Evolutionary conservation across 192 early-diverging fungal species (phyloP), one percentile per base, ranked within the genome.

Genomic region (Phlyctochytrium bullatum): DNA sequence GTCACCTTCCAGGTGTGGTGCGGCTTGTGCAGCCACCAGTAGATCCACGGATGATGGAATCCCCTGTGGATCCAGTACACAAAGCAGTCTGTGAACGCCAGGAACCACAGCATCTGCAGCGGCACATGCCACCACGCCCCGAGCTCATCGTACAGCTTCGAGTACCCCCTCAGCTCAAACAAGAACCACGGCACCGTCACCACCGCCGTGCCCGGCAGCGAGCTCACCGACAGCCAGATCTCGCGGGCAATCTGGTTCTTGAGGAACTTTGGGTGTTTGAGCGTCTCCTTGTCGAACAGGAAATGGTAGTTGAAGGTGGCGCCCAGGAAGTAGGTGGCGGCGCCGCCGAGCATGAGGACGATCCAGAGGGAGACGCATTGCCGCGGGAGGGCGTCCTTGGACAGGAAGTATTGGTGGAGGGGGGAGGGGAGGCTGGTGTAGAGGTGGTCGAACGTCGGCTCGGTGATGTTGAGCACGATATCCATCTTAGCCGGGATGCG

Each of bases 31-130:
- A 96, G 78, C 75, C 86, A 83, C 70, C 90, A 89, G 72, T 99
- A 99, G 47, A 99, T 69, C 35, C 78, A 59, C 51, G 94, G 97
- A 67, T 95, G 92, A 73, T 99, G 95, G 71, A 92, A 83, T 63
- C 82, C 84, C 23, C 97, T 91, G 76, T 99, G 97, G 59, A 95
- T 88, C 94, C 94, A 99, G 78, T 99, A 99, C 63, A 99, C 93
- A 60, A 89, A 82, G 73, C 87, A 92, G 67, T 99, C 97, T 17
- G 95, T 97, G 62, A 97, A 96, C 73, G 93, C 64, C 62, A 99
- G 83, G 76, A 97, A 99, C 69, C 73, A 56, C 29, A 80, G 61
- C 14, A 92, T 67, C 52, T 88, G 90, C 1, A 89, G 20, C 1
- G 87, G 53, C 47, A 91, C 67, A 69, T 94, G 96, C 29, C 80